Base-by-base conservation (phyloP, 345 rosid species). In the Eucalyptus curtisii region DNA sequence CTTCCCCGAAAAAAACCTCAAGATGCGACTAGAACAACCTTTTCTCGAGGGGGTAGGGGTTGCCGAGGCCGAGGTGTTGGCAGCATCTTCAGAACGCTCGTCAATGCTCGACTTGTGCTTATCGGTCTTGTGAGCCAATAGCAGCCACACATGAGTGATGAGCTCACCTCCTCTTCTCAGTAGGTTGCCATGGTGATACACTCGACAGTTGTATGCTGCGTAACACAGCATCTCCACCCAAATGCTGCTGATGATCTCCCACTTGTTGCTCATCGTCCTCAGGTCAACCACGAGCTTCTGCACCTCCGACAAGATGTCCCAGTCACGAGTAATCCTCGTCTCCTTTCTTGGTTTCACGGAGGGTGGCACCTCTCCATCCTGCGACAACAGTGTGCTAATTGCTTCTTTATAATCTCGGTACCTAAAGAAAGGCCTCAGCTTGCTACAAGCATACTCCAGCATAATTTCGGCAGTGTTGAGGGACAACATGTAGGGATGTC, bases 11-110 rank as follows among this genome's bases (percentile, higher is more conserved):
- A 55, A 55, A 2, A 55, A 24, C 61, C 61, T 55, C 61, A 9
- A 10, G 61, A 55, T 55, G 61, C 30, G 13, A 59, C 66, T 1
- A 59, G 15, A 1, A 25, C 3, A 1, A 59, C 66, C 66, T 59
- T 59, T 59, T 27, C n/a, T 12, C 2, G 31, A 59, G 7, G 66
- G n/a, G 31, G 31, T 0, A 24, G 30, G 14, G 3, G 30, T 55
- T 9, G 61, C 61, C 61, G 30, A 55, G 61, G 61, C 61, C 30
- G 61, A 24, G 61, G 61, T 55, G 61, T 55, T 1, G 61, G 61
- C 61, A 10, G 61, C 13, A 55, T 59, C 15, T 25, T 27, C 12
- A 0, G 66, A 25, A 11, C 5, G 31, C 31, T 25, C 31, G 66
- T 11, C 66, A 59, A 59, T 25, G 66, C 0, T 59, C n/a, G 66